Evolutionary conservation across 768 basidiomycete genomes (phyloP), one percentile per base, ranked within the genome.

Genomic region (Suillus americanus): DNA sequence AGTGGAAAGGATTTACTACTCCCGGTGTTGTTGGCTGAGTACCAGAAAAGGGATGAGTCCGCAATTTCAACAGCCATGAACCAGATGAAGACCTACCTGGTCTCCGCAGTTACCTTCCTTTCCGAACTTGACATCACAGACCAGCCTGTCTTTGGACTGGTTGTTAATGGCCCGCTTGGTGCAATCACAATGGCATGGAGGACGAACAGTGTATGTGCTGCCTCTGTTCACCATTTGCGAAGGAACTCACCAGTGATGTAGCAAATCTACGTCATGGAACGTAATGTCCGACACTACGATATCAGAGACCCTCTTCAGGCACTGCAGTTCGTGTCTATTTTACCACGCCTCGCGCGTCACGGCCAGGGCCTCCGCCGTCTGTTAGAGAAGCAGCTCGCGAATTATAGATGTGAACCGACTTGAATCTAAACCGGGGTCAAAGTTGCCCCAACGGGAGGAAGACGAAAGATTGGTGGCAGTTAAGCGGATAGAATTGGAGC

Each of bases 141-240:
- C n/a, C 46, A 61, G 18, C 60, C 60, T 8, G 25, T 61, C 4
- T 61, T 61, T 23, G 48, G 60, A 13, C 18, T 61, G 3, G 60
- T 61, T 5, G 60, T 61, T 13, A n/a, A 61, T 28, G 60, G 48
- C 3, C 1, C 41, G 8, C 6, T 25, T 13, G 60, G 60, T 8
- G 35, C 60, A n/a, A 10, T 61, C 2, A 46, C 23, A 0, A 61
- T 61, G 60, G 41, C 46, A 3, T 61, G 60, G 60, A 30, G 30
- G 60, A 61, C 9, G 2, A 33, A 33, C 5, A 9, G n/a, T 12
- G 60, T 61, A 56, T 53, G 50, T 20, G 18, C 23, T 25, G 3
- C 37, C 5, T 38, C 35, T 9, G 8, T 37, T 25, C 16, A 10
- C 37, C 14, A 38, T 38, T 35, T 12, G 4, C 8, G 14, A 25